phyloP scores from a whole-genome alignment of 2,329 filamentous ascomycete species.

The Pseudogymnoascus sp. region DNA sequence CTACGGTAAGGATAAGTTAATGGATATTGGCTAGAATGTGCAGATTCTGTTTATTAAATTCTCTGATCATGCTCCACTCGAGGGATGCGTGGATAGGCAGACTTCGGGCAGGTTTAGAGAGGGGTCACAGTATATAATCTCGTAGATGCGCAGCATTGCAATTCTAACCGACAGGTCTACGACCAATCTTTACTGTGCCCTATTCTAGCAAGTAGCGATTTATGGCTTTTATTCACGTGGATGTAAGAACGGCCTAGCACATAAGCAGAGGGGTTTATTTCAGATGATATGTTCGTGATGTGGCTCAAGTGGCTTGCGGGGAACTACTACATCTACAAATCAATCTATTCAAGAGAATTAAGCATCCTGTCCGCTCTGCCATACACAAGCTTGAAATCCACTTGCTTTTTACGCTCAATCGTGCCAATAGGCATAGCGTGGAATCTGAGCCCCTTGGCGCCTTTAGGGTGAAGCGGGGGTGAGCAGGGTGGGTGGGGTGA shows the following conservation, averaged over 20 bases:
- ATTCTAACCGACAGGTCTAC: not conserved
- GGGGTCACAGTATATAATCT: not conserved
- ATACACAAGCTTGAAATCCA: no score
- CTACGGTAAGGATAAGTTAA: slow-evolving; percentile 10
- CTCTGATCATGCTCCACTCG: not conserved
- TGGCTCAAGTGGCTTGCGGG: not conserved
- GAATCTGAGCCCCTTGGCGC: no score
- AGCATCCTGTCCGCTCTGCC: no score
- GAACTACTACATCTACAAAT: not conserved
- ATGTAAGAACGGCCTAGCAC: not conserved
- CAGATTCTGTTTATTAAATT: not conserved
- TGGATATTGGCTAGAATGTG: not conserved
- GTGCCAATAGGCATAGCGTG: no score
- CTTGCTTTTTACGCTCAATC: no score
- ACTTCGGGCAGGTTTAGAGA: not conserved
- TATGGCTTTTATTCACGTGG: not conserved
- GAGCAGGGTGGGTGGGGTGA: no score
- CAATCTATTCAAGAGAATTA: not conserved
- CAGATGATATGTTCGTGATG: not conserved
- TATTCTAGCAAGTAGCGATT: not conserved
- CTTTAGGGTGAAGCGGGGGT: no score
- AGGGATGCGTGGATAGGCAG: not conserved
- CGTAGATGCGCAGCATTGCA: not conserved
- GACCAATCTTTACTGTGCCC: not conserved
- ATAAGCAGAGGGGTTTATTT: not conserved